These are phyloP conservation scores for Sorghum bicolor DNA, from an alignment of 176 grass and related monocot species.

Conservation along the genomic window DNA sequence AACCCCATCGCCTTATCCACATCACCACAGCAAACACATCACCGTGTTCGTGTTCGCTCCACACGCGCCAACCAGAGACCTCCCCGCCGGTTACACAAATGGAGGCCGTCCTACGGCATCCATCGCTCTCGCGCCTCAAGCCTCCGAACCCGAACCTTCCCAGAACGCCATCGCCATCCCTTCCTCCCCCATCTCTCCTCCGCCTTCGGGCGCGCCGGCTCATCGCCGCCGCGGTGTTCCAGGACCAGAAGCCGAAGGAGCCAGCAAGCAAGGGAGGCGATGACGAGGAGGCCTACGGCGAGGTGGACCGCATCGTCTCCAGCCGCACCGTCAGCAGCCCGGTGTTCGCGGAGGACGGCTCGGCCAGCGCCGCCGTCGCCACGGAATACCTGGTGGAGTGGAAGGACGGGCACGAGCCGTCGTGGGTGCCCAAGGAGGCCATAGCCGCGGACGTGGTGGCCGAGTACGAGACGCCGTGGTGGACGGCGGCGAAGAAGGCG, in stretches of 20 bases:
- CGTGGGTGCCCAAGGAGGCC: constrained; percentile 63
- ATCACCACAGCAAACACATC: background rate
- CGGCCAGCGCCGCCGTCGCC: constrained; percentile 37
- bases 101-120: constrained; percentile 75
- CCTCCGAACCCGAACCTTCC: constrained; percentile 21
- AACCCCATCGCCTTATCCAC: constrained; percentile 48
- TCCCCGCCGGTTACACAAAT: constrained; percentile 25
- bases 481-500: constrained; percentile 76
- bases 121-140: constrained; percentile 77
- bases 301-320: constrained; percentile 78
- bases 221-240: constrained; percentile 51
- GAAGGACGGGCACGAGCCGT: constrained; percentile 80
- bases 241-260: constrained; percentile 46
- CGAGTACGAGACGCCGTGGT: constrained; percentile 87
- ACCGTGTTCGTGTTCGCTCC: constrained; percentile 16
- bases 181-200: background rate
- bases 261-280: background rate
- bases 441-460: constrained; percentile 78
- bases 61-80: background rate
- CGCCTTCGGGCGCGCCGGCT: constrained; percentile 20
- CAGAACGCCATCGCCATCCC: background rate
- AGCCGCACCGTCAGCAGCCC: constrained; percentile 62
- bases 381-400: constrained; percentile 87
- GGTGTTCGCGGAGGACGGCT: constrained; percentile 65
- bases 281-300: constrained; percentile 65